Evolutionary conservation across 169 alveolate species (phyloP), one percentile per base, ranked within the genome.

Genomic region (Babesia bigemina): DNA sequence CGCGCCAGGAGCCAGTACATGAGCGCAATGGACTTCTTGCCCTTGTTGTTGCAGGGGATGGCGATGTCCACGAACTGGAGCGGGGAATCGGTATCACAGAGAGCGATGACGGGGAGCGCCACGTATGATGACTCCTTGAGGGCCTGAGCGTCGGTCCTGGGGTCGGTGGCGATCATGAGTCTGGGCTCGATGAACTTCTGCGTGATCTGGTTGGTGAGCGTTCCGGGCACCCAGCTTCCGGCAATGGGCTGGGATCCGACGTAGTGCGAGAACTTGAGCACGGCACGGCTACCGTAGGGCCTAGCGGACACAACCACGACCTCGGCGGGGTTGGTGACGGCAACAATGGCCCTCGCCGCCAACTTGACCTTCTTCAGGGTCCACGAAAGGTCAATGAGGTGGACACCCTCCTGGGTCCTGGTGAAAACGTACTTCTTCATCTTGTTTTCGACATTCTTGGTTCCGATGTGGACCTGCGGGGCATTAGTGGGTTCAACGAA

Each of bases 221-320:
- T 96, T 53, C 99, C 99, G 21, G 99, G 99, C 26, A 98, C 96
- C 99, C 99, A 98, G 82, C 99, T 95, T 39, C 99, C 97, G 2
- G 99, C 98, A 79, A 95, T 86, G 22, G 99, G 94, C 85, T 95
- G 97, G 57, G 99, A 96, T n/a, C 98, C 98, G 49, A 97, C 94
- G 93, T 96, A 96, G 88, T 95, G 97, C 36, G 99, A 95, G 90
- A 97, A 98, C 92, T 98, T 98, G 67, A 97, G 94, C 67, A 97
- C 99, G 4, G 99, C 99, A 78, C 99, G 94, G 85, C 98, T 95
- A 59, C 99, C 99, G 73, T 91, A 91, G 58, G 95, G 97, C 76
- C 99, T 93, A 70, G 98, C 97, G 69, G 99, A 95, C 26, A 97
- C 99, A 26, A 97, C 99, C 56, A 97, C 95, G 57, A 98, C 97